Base-by-base conservation (phyloP, 768 basidiomycete genomes). In the Tremella yokohamensis region DNA sequence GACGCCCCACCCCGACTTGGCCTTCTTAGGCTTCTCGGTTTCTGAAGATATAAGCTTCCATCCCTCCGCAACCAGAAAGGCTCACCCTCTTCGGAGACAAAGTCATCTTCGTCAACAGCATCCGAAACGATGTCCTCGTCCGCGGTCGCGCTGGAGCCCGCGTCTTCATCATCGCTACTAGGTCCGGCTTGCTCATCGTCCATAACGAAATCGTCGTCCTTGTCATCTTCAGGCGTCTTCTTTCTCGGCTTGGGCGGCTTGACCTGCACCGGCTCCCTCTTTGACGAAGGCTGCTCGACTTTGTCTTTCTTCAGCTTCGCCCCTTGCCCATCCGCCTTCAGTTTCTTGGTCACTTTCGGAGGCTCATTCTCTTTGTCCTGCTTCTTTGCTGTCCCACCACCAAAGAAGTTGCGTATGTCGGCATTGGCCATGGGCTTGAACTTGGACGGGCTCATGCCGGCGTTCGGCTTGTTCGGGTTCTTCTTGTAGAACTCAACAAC, bases 171-270 rank as follows among this genome's bases (percentile, higher is more conserved):
- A 37, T 56, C 48, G 16, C 61, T 56, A 7, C 29, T 58, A 45
- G 63, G 58, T 3, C 55, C 66, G 13, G 42, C 60, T 56, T 49
- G 53, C 22, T 62, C 61, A 11, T 63, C 67, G 1, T 65, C 67
- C 64, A 69, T 69, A n/a, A 63, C 57, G 47, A 69, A 69, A 37
- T 69, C 67, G 18, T 60, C 59, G 12, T 48, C 26, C 3, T 60
- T 55, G 16, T 40, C 19, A 13, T 42, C 25, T 25, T 50, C 48
- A 22, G 58, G 58, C 7, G n/a, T 18, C 49, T 64, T 60, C 38
- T 55, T 60, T 15, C 34, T 38, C 18, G 34, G 18, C 25, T 7
- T 45, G 16, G 37, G 52, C 9, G 57, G 44, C 20, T 59, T 57
- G 40, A 56, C 44, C 13, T 8, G 22, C 49, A 40, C 50, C 24